Conservation (phyloP, 2,329 filamentous ascomycete species). For the Aspergillus clavatus region DNA sequence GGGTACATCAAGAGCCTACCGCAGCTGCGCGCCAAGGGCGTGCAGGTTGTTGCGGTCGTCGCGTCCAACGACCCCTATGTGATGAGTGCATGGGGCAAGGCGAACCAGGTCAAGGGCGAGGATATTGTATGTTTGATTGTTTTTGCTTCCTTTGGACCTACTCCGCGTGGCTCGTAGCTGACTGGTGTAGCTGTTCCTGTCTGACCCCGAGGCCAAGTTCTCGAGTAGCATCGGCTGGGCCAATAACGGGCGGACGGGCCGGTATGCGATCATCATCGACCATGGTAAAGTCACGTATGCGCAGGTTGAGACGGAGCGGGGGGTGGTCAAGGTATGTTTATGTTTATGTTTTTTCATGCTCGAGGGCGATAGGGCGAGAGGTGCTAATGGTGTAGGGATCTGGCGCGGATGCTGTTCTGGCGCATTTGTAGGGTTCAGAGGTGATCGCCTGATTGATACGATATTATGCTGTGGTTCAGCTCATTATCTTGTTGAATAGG, state of each 20-base stretch:
- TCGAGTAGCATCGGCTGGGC: slow-evolving; percentile 74
- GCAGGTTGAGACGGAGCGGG: slow-evolving; percentile 58
- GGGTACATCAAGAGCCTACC: slow-evolving; percentile 70
- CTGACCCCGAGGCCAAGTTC: slow-evolving; percentile 68
- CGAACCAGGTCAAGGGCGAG: slow-evolving; percentile 70
- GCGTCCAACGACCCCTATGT: slow-evolving; percentile 82
- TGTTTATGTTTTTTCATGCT: background rate
- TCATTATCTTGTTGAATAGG: no score
- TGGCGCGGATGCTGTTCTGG: slow-evolving; percentile 31
- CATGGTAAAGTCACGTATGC: slow-evolving; percentile 79
- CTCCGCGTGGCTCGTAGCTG: slow-evolving; percentile 38
- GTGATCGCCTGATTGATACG: background rate
- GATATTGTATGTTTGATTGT: slow-evolving; percentile 51
- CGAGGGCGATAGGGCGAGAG: background rate
- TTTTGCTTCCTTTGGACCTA: slow-evolving; percentile 5
- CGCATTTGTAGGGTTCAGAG: slow-evolving; percentile 21
- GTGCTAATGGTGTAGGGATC: slow-evolving; percentile 22
- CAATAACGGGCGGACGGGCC: slow-evolving; percentile 63
- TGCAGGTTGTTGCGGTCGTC: slow-evolving; percentile 76
- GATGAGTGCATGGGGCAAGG: slow-evolving; percentile 87
- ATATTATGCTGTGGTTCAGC: no score
- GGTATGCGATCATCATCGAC: slow-evolving; percentile 77
- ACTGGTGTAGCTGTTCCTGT: slow-evolving; percentile 62
- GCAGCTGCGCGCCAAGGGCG: slow-evolving; percentile 71
- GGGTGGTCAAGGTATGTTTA: slow-evolving; percentile 31